Percentiles rank a stretch among this genome's conserved stretches.
Conservation (phyloP, 1,284 basidiomycete genomes). For the Cutaneotrichosporon cavernicola region DNA sequence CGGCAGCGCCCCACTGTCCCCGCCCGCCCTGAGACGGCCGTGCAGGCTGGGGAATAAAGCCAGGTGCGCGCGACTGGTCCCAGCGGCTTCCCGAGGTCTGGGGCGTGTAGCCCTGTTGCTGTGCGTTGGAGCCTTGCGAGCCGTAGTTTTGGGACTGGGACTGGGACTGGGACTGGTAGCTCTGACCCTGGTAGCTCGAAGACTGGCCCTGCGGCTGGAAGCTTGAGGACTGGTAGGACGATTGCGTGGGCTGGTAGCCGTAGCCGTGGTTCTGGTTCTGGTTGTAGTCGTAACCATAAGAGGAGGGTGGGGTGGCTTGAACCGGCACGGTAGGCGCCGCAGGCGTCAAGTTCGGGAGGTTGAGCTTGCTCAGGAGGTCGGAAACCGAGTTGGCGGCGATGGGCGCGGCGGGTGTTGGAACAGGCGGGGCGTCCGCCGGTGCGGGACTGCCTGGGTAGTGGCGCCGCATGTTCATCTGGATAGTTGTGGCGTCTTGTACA, state of each 20-base stretch:
- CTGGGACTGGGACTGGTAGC: not conserved
- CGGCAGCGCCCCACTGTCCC: not conserved
- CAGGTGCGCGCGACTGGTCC: not conserved
- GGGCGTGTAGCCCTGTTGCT: not conserved
- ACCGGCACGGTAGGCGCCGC: not conserved
- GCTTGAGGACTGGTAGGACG: not conserved
- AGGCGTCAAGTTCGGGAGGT: not conserved
- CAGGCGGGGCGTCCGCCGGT: not conserved
- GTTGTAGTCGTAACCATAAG: not conserved
- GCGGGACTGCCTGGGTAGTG: not conserved
- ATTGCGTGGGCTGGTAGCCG: slow-evolving; percentile 5
- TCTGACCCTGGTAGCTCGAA: not conserved
- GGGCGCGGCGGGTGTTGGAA: slow-evolving; percentile 4
- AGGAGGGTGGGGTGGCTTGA: not conserved
- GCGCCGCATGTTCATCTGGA: slow-evolving; percentile 12
- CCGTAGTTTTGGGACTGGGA: not conserved
- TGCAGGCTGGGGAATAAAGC: not conserved
- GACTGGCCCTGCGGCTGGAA: not conserved
- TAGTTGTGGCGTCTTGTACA: slow-evolving; percentile 7
- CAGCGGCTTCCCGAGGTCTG: not conserved
- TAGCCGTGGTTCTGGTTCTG: not conserved
- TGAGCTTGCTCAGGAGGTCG: slow-evolving; percentile 14
- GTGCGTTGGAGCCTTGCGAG: not conserved
- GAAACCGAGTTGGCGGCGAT: not conserved
- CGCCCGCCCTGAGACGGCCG: not conserved